Percentiles rank a stretch among this genome's conserved stretches.
These are phyloP conservation scores for Pleurotus ostreatus DNA, from an alignment of 768 basidiomycete genomes.

Conservation along the genomic window DNA sequence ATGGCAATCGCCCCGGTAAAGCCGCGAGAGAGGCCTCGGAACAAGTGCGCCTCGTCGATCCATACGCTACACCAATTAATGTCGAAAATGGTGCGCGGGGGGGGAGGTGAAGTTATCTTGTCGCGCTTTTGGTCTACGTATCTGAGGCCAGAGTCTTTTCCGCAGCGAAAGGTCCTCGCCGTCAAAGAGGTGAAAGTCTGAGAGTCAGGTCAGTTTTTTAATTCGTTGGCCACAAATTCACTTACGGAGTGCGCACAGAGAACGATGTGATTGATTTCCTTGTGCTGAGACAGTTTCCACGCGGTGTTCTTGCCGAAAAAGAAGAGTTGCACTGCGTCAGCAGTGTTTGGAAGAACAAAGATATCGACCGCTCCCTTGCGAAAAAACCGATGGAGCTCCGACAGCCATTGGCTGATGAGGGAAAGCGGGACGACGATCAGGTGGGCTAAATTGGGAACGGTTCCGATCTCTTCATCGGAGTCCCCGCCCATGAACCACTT, in stretches of 20 bases:
- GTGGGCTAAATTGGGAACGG: conserved; percentile 11
- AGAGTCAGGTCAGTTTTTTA: no score
- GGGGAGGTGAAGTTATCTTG: no score
- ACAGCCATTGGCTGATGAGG: conserved; percentile 17
- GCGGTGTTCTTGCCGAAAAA: neutral
- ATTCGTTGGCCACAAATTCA: neutral
- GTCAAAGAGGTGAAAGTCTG: no score
- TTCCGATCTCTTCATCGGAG: conserved; percentile 57
- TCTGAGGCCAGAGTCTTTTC: no score
- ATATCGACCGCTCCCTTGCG: conserved; percentile 4
- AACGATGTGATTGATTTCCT: neutral
- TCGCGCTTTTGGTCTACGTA: no score
- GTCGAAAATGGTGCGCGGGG: no score
- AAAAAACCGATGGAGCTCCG: conserved; percentile 15
- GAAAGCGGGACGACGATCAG: conserved; percentile 18
- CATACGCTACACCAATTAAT: no score
- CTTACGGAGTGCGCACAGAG: conserved; percentile 3
- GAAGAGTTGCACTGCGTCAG: neutral
- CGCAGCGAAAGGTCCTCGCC: no score
- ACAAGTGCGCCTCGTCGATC: no score
- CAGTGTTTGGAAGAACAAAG: neutral
- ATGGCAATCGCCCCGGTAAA: no score
- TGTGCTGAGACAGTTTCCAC: neutral
- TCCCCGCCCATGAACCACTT: neutral
- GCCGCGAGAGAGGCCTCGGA: no score